phyloP scores from a whole-genome alignment of 2,329 filamentous ascomycete species.

The Paramyrothecium roridum region DNA sequence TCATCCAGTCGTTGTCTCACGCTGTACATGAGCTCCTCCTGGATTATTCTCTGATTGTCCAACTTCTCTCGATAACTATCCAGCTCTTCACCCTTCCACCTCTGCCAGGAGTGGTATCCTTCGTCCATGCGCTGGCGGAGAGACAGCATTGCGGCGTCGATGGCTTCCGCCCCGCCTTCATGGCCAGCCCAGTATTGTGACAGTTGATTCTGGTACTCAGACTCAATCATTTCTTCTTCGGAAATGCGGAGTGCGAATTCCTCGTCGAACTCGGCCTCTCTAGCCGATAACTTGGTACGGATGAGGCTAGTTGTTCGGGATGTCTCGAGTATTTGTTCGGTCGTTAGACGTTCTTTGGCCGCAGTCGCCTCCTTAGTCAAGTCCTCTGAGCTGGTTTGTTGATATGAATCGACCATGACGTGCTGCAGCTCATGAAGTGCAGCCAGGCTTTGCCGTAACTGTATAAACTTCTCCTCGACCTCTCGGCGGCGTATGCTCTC shows the following conservation, averaged over 20 bases:
- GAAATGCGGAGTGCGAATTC: slow-evolving; percentile 39
- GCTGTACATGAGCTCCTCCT: slow-evolving; percentile 40
- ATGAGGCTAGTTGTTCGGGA: slow-evolving; percentile 20
- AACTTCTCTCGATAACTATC: slow-evolving; percentile 28
- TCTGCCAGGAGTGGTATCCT: slow-evolving; percentile 35
- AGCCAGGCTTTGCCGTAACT: slow-evolving; percentile 31
- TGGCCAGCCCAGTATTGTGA: slow-evolving; percentile 33
- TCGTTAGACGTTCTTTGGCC: slow-evolving; percentile 23
- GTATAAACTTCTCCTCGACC: slow-evolving; percentile 34
- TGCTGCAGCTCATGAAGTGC: slow-evolving; percentile 40
- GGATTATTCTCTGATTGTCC: slow-evolving; percentile 35
- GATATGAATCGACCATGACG: slow-evolving; percentile 30
- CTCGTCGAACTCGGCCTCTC: slow-evolving; percentile 28
- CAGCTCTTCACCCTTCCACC: slow-evolving; percentile 37
- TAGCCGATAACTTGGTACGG: slow-evolving; percentile 24
- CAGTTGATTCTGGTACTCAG: slow-evolving; percentile 38
- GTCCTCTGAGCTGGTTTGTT: slow-evolving; percentile 29
- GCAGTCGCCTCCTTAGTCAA: slow-evolving; percentile 17
- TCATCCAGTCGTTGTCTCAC: slow-evolving; percentile 26
- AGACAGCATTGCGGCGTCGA: slow-evolving; percentile 27
- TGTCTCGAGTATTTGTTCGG: slow-evolving; percentile 29
- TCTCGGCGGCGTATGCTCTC: slow-evolving; percentile 38
- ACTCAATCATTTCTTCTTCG: slow-evolving; percentile 40
- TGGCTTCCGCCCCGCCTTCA: slow-evolving; percentile 23
- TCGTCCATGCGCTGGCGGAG: slow-evolving; percentile 38